Evolutionary conservation across 352 stramenopile species (phyloP), one percentile per base, ranked within the genome.

Genomic region (Phytopythium oedochilum): DNA sequence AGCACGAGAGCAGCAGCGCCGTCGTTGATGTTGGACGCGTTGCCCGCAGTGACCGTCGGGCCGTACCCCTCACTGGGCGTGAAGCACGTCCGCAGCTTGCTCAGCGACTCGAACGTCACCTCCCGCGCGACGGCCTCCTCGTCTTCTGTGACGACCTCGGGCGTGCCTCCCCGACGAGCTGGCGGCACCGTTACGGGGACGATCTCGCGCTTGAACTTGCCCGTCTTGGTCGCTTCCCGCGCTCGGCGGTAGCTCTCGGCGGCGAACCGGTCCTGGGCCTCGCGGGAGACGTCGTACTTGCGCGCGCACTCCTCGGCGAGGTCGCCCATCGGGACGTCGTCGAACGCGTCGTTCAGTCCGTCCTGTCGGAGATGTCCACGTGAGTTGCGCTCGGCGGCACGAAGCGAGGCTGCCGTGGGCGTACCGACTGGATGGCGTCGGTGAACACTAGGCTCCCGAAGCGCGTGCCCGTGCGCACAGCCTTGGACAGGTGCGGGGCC

Each of bases 11-110:
- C 91, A 14, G 94, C 84, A 10, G 96, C 97, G 40, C 96, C 97
- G 63, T 99, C 97, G 68, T 98, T 99, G 39, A 99, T 86, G 0
- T 88, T 86, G 8, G 87, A 97, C 12, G 97, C 91, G 71, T 99
- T 99, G 7, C 87, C 95, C 1, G 96, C 86, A 14, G 96, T 99
- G 44, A 99, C 88, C 0, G 85, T 98, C 28, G 92, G 93, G 38
- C 85, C 82, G 47, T 79, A 80, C 47, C 78, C 67, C 43, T 57
- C 70, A 23, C 45, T 65, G 2, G 73, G 70, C 62, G 92, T 78
- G 71, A 99, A 99, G 36, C 88, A 97, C 29, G 95, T 78, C 46
- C 80, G 81, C 17, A 98, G 57, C 36, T 78, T 90, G 34, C 66
- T 60, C 20, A 99, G 64, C 53, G 97, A 96, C 28, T 88, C 82